Evolutionary conservation across 2,329 filamentous ascomycete species (phyloP), one percentile per base, ranked within the genome.

Genomic region (Fusarium sp.): DNA sequence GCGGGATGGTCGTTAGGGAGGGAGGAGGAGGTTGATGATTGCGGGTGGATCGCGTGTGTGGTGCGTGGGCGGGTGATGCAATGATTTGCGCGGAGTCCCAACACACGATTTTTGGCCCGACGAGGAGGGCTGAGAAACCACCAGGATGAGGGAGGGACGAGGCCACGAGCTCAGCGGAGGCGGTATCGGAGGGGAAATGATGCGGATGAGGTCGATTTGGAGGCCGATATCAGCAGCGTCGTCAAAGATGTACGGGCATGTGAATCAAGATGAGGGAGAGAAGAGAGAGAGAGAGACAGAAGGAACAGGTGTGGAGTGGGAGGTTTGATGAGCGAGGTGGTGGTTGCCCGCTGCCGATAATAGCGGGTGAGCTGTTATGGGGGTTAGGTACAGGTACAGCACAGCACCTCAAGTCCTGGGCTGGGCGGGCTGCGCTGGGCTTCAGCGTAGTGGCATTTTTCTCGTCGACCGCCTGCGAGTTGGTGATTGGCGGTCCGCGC

Each of bases 31-130:
- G 73, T 76, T 72, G 75, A 71, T 71, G 65, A 71, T 67, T 69
- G 74, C 70, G 73, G 70, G 77, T 76, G 77, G 77, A 79, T 79
- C 77, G 77, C 77, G 77, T 79, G 77, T 67, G 71, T 66, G 70
- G 77, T 62, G 67, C 57, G 65, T 57, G 66, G 66, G 71, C 70
- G 75, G 73, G 77, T 79, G 77, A 79, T 79, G 77, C 77, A 79
- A 79, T 79, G 77, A 79, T 79, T 79, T 79, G 77, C 77, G 77
- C 77, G 69, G 77, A 78, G 75, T 72, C 67, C 73, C 71, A 75
- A 79, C 77, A 77, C 74, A 77, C 74, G 78, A 73, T 75, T 77
- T 78, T 78, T 76, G 72, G 66, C 65, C 67, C 59, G 51, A 69
- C 70, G 66, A 66, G 68, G 55, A 71, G 71, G 57, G 69, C 62